phyloP scores from a whole-genome alignment of 257 asterid species.

The Prunella vulgaris region DNA sequence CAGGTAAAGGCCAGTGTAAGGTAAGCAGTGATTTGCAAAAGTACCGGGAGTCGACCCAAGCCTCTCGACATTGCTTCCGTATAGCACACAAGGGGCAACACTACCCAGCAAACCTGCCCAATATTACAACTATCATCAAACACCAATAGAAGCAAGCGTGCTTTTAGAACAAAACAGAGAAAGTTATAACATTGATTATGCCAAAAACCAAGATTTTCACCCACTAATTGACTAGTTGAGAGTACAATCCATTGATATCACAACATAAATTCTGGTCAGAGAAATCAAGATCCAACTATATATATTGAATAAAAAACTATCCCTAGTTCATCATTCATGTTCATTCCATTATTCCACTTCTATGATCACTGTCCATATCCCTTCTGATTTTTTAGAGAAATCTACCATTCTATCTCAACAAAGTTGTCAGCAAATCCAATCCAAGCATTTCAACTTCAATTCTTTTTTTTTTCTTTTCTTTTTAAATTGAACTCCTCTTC shows the following conservation, averaged over 20 bases:
- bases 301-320: neutral
- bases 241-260: neutral
- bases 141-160: neutral
- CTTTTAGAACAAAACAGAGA: neutral
- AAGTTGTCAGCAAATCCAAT: neutral
- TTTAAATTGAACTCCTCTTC: neutral
- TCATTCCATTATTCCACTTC: neutral
- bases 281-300: neutral
- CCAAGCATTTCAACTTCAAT: neutral
- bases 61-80: conserved; percentile 84
- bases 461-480: too few species aligned
- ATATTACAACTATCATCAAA: conserved; percentile 15
- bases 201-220: neutral
- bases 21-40: conserved; percentile 80
- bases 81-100: conserved; percentile 86
- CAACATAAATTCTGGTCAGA: neutral
- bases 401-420: neutral
- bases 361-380: neutral
- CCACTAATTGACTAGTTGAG: conserved; percentile 15
- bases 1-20: conserved; percentile 75
- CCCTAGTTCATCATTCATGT: neutral
- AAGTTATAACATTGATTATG: neutral
- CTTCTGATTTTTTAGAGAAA: neutral
- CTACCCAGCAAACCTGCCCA: conserved; percentile 82
- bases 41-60: conserved; percentile 64